Base-by-base conservation (phyloP, 2,329 filamentous ascomycete genomes). In the Trichoderma harzianum region DNA sequence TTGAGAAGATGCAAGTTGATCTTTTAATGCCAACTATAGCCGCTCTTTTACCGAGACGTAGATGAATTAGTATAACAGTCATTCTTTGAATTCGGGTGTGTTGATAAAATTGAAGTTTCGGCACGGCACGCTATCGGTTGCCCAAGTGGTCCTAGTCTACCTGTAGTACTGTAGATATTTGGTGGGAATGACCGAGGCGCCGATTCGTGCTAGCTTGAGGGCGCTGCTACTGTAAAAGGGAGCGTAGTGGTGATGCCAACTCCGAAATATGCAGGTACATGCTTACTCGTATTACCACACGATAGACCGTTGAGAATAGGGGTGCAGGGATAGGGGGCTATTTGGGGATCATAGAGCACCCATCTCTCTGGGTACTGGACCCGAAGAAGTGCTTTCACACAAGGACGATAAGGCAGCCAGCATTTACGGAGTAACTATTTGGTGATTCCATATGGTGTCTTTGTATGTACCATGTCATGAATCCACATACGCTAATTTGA, bases 41-140 rank as follows among this genome's bases (percentile, higher is more conserved):
- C 77, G 74, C 73, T 78, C 77, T 60, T 78, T 78, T 72, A 21
- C 53, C 39, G 21, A 34, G 18, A 70, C 71, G 26, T 47, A 28
- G 75, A 72, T 69, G 70, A 72, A 75, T 74, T 74, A 75, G 75
- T 74, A 72, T 74, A 69, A 74, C 26, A 76, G 75, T 74, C 76
- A 68, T 73, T 79, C 77, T 67, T 77, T 78, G 64, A 55, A 69
- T 14, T 7, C 12, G n/a, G 18, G 32, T 24, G 8, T 18, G 16
- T 12, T 58, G 55, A 21, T 11, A 1, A n/a, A 21, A 60, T 34
- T 14, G 28, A 34, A 24, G 55, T 7, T 32, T 3, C 30, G 58
- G 21, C 34, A 26, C 21, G 34, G 60, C 34, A 43, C 24, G 60
- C 21, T 30, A 12, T 24, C n/a, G 30, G 32, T 26, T 16, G 11